Evolutionary conservation across 2,329 filamentous ascomycete species (phyloP), one percentile per base, ranked within the genome.

Genomic region (Colletotrichum acutatum): DNA sequence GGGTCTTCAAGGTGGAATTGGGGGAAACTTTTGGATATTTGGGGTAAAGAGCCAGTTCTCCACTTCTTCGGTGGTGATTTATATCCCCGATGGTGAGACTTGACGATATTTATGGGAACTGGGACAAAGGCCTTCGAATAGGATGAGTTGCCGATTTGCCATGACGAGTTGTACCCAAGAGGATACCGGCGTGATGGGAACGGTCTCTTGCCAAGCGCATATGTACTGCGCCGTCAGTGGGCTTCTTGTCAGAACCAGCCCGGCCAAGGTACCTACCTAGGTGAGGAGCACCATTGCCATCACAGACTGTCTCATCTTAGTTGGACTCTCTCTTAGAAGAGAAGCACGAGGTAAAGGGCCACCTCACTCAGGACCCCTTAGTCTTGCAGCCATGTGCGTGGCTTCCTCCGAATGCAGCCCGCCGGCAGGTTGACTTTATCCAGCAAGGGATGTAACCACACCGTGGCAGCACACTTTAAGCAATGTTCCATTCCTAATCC

Each of bases 11-110:
- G 34, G 16, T 66, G 61, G 19, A n/a, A 28, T 66, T 53, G 56
- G 59, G 32, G 46, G 66, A 49, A 11, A 6, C 6, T 22, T 69
- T 69, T 69, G 66, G 70, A 9, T 4, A 22, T 69, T 69, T 69
- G 66, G 70, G 70, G 70, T 65, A 70, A 26, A 11, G 19, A 14
- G 9, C 32, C 22, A 22, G 9, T 60, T 49, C 30, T 61, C 66
- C 37, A 59, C 70, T 9, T 5, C 8, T n/a, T 11, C 24, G 66
- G 59, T 64, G 58, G 69, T 59, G 58, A 68, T 72, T 59, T 72
- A 72, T 72, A 72, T 64, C 61, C 37, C 69, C 69, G 65, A 60
- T 22, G 65, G 32, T 3, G 59, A 69, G 65, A 57, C 37, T 49
- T 28, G 53, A 19, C n/a, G 22, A 28, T n/a, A 28, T 14, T 28